Evolutionary conservation across 306 rosid genomes (phyloP).

Genomic region (Dryas alaskensis): DNA sequence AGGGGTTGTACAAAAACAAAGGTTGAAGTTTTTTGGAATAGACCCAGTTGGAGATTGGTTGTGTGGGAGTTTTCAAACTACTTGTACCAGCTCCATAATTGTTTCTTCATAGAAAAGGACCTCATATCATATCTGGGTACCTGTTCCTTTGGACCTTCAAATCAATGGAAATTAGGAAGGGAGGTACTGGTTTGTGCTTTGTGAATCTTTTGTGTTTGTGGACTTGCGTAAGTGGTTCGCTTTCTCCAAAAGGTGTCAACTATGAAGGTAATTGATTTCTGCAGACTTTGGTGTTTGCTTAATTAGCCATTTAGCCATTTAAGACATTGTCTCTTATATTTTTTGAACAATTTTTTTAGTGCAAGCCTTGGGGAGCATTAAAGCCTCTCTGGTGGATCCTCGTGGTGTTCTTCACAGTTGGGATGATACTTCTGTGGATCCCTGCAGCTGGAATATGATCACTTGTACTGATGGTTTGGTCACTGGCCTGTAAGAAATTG

Average conservation of each 20-base stretch:
- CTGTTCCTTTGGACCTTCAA: constrained; percentile 16
- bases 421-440: constrained; percentile 88
- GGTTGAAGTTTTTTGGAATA: constrained; percentile 5
- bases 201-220: constrained; percentile 46
- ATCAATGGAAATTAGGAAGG: constrained; percentile 47
- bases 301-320: not conserved
- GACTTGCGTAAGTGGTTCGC: constrained; percentile 47
- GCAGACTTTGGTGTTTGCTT: constrained; percentile 1
- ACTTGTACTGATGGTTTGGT: constrained; percentile 72
- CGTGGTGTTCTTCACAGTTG: constrained; percentile 55
- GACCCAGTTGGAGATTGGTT: constrained; percentile 39
- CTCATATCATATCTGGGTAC: constrained; percentile 29
- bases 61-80: constrained; percentile 39
- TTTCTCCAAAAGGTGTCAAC: constrained; percentile 84
- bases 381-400: constrained; percentile 55
- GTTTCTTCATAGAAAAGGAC: constrained; percentile 19
- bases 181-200: constrained; percentile 30
- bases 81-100: constrained; percentile 38
- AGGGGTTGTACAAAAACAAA: constrained; percentile 29
- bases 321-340: not conserved
- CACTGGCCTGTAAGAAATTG: constrained; percentile 44
- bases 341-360: constrained; percentile 39
- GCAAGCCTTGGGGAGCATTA: constrained; percentile 66
- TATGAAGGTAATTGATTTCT: constrained; percentile 65
- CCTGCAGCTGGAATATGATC: constrained; percentile 85